phyloP scores from a whole-genome alignment of 257 asterid species.

The Plantago elongata region DNA sequence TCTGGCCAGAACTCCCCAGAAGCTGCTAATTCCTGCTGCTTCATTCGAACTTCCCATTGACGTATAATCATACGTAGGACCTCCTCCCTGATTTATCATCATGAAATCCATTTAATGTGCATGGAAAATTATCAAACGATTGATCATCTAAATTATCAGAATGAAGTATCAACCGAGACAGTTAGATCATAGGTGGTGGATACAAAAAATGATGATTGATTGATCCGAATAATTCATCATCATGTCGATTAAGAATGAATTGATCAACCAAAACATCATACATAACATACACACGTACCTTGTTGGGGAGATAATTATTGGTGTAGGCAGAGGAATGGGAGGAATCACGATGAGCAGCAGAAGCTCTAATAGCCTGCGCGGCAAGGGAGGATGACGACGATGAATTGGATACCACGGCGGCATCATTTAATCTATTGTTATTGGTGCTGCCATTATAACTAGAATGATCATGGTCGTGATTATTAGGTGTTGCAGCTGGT shows the following conservation, averaged over 20 bases:
- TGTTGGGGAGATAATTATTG: conserved; percentile 21
- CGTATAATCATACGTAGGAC: conserved; percentile 51
- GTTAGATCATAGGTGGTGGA: too few relatives aligned
- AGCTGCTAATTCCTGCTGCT: conserved; percentile 38
- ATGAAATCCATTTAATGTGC: too few relatives aligned
- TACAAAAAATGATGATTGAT: too few relatives aligned
- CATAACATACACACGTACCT: neutral
- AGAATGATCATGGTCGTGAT: too few relatives aligned
- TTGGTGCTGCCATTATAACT: too few relatives aligned
- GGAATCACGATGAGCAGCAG: conserved; percentile 51
- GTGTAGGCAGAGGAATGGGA: conserved; percentile 38
- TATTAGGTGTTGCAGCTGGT: neutral
- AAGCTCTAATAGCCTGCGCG: conserved; percentile 66
- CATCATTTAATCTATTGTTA: too few relatives aligned
- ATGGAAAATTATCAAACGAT: too few relatives aligned
- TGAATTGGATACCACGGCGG: conserved; percentile 5
- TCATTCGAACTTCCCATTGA: conserved; percentile 55
- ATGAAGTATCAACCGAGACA: too few relatives aligned
- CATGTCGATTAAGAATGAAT: too few relatives aligned
- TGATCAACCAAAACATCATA: too few relatives aligned
- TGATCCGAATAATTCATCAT: too few relatives aligned
- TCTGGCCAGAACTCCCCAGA: conserved; percentile 91
- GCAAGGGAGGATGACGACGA: conserved; percentile 43
- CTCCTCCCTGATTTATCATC: conserved; percentile 34
- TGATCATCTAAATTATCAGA: too few relatives aligned